Evolutionary conservation across 2,329 filamentous ascomycete species (phyloP), one percentile per base, ranked within the genome.

Genomic region (Phyllosticta capitalensis): DNA sequence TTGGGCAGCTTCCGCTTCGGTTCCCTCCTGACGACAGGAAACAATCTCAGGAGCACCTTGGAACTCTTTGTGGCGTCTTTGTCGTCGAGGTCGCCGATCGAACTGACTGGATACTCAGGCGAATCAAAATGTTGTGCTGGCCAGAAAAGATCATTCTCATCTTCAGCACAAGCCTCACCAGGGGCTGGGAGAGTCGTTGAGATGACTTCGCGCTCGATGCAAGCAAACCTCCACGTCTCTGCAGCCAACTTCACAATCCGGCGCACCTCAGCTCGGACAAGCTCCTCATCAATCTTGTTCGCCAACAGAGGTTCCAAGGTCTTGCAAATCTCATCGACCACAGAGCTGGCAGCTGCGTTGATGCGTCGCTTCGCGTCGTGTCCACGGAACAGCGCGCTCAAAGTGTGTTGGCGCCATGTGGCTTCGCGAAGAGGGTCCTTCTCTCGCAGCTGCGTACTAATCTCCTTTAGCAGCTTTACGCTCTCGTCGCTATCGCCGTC

Each of bases 241-340:
- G 81, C 80, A 1, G 81, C 81, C 20, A 81, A 72, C 65, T 83
- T 83, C 54, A 83, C 80, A 52, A 83, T 81, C 60, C 78, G 75
- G 48, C 80, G 76, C 5, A 83, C 78, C 2, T 76, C 76, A 14
- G 74, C 74, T 52, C 77, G 72, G 53, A 83, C 74, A n/a, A 73
- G 69, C 61, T 82, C 79, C 56, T 80, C 74, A 56, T 78, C 75
- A 52, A 72, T 75, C 2, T 77, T 75, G 57, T 81, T 78, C 2
- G 79, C 76, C 57, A 82, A 81, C 14, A 45, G 7, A 2, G 80
- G 76, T 61, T 77, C 78, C 66, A 83, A 77, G 17, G 78, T 76
- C 60, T 77, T 76, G 54, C 82, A 74, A 57, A 83, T 83, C 62
- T 83, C 81, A 55, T 82, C 79, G 9, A 83, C 79, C 26, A 83